Evolutionary conservation across 1,284 basidiomycete species (phyloP), one percentile per base, ranked within the genome.

Genomic region (Ceratobasidium sp.): DNA sequence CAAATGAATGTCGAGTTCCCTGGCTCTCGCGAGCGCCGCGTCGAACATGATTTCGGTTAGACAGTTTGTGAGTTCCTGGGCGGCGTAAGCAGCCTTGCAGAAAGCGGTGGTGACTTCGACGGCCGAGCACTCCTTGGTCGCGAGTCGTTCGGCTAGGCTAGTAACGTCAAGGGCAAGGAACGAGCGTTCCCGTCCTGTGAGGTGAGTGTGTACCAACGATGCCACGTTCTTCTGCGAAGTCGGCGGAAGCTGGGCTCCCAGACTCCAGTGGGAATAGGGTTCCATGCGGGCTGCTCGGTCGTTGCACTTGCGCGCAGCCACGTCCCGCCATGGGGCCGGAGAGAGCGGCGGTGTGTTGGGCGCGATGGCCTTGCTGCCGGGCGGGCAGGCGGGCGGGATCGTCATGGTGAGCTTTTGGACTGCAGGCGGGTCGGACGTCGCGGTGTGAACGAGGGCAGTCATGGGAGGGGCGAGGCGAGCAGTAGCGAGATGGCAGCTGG

Each of bases 41-140:
- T 83, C 82, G 75, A 85, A 83, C 74, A 83, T 79, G 74, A 85
- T 82, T 76, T 84, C 83, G 54, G 84, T 79, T 66, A 86, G 41
- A 79, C 84, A 83, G 81, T 85, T 78, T 77, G 83, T 48, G 78
- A 82, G 78, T 62, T 82, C 79, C 59, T 83, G 82, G 11, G 82
- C 81, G 5, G 81, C 76, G 49, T 80, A 76, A 1, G 82, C 79
- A 0, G 80, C 76, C 76, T 81, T 81, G 75, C 78, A 78, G 75
- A 79, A 81, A 0, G 82, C 81, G 43, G 79, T 79, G 19, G 80
- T 76, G 46, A 80, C 79, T 51, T 80, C 78, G 3, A 78, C 78
- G 9, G 81, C 77, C 0, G 77, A 77, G 58, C 78, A 79, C 34
- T 78, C 73, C 11, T 78, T 76, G 0, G 29, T 61, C 3, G 77